Conservation (phyloP, 2,329 filamentous ascomycete species). For the Aspergillus fischeri region DNA sequence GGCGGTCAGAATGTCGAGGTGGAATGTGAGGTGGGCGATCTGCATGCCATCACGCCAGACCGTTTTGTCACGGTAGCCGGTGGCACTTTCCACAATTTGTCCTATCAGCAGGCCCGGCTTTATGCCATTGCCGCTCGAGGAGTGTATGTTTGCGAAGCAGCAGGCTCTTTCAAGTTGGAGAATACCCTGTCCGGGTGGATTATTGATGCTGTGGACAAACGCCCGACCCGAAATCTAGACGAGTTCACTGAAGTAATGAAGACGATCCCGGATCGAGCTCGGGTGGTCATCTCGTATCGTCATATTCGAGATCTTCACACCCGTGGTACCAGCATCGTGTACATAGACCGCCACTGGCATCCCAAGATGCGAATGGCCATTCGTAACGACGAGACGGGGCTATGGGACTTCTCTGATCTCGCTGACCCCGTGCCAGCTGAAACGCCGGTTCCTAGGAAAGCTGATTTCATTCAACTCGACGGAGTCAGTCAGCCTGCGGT, state of each 20-base stretch:
- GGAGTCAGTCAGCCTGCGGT: conserved; percentile 84
- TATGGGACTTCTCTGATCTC: conserved; percentile 92
- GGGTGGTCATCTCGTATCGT: conserved; percentile 92
- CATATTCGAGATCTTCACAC: conserved; percentile 94
- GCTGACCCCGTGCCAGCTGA: conserved; percentile 74
- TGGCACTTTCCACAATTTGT: conserved; percentile 90
- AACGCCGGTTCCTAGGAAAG: conserved; percentile 68
- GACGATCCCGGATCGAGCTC: conserved; percentile 71
- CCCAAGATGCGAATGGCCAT: conserved; percentile 90
- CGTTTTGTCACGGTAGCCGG: conserved; percentile 92
- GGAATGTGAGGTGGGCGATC: conserved; percentile 77
- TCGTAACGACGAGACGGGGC: conserved; percentile 80
- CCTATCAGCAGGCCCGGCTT: conserved; percentile 94
- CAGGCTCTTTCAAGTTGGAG: conserved; percentile 92
- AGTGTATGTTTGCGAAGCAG: conserved; percentile 91
- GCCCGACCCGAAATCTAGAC: conserved; percentile 80
- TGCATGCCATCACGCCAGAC: conserved; percentile 93
- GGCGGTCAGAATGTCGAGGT: conserved; percentile 85
- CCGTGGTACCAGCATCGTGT: conserved; percentile 84
- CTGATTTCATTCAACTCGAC: conserved; percentile 87
- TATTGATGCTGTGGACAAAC: conserved; percentile 86
- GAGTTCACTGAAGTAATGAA: conserved; percentile 90
- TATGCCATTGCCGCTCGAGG: conserved; percentile 91
- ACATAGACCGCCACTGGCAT: conserved; percentile 93
- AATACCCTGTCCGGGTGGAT: conserved; percentile 90